Conservation (phyloP, 1,139 yeast species). For the Diutina pseudorugosa region DNA sequence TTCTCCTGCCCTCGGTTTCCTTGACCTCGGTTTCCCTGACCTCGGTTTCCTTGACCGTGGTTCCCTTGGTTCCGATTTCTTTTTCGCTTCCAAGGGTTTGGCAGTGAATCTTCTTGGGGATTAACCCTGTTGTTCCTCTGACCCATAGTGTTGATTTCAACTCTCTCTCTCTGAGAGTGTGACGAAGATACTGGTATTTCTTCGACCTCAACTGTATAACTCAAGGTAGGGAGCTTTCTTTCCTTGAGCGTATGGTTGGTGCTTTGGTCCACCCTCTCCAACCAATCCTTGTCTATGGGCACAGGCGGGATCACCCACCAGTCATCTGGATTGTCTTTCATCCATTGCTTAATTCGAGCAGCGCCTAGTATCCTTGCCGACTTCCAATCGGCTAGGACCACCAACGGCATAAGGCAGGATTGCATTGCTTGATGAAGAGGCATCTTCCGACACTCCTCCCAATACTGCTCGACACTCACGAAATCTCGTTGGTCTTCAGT, state of each 20-base stretch:
- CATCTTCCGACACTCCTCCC: background rate
- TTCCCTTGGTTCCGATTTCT: too few species aligned
- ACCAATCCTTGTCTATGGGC: background rate
- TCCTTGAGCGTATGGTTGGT: background rate
- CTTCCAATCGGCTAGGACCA: background rate
- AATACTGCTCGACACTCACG: background rate
- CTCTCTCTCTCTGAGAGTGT: too few species aligned
- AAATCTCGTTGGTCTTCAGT: background rate
- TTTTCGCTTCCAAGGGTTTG: too few species aligned
- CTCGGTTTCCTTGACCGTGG: too few species aligned
- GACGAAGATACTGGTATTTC: too few species aligned
- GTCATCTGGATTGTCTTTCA: background rate
- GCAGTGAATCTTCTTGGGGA: too few species aligned
- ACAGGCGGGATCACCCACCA: background rate
- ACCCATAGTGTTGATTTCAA: too few species aligned
- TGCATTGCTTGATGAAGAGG: background rate
- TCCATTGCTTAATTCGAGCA: background rate
- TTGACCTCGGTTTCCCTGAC: too few species aligned
- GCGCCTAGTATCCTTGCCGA: background rate
- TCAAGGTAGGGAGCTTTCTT: too few species aligned
- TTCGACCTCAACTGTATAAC: too few species aligned
- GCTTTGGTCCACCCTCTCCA: background rate
- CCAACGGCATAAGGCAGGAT: background rate
- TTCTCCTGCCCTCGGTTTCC: too few species aligned
- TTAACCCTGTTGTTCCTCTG: too few species aligned